phyloP scores from a whole-genome alignment of 192 early-diverging fungal genomes.

The Allomyces arbusculus region DNA sequence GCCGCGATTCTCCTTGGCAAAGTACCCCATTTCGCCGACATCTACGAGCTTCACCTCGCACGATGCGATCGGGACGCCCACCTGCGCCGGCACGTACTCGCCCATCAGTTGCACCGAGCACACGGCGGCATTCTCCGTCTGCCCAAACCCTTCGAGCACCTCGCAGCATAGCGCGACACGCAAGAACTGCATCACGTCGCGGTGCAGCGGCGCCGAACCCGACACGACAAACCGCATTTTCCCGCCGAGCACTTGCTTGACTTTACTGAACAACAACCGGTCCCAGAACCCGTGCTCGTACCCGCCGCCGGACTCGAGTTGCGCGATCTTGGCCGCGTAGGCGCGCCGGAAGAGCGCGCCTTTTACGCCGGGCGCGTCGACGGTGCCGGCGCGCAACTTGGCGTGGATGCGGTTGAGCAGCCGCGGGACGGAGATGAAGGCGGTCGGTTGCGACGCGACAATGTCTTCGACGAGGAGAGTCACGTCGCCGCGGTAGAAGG shows the following conservation, averaged over 20 bases:
- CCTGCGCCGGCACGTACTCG: constrained; percentile 51
- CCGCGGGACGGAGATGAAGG: constrained; percentile 72
- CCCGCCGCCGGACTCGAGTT: constrained; percentile 28
- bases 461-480: constrained; percentile 60
- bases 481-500: constrained; percentile 57
- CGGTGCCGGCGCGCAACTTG: constrained; percentile 20
- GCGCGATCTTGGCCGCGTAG: constrained; percentile 38
- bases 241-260: constrained; percentile 62
- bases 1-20: constrained; percentile 61
- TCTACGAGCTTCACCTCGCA: constrained; percentile 72
- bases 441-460: constrained; percentile 53
- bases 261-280: constrained; percentile 63
- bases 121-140: constrained; percentile 17
- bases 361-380: constrained; percentile 35
- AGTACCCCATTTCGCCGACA: constrained; percentile 73
- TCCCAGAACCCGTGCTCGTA: constrained; percentile 68
- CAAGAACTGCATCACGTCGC: constrained; percentile 43
- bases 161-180: constrained; percentile 41
- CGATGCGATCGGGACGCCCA: constrained; percentile 46
- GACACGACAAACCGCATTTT: constrained; percentile 37
- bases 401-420: constrained; percentile 48
- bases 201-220: constrained; percentile 49
- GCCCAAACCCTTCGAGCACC: constrained; percentile 30
- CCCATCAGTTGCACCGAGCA: constrained; percentile 23
- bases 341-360: constrained; percentile 34